Conservation (phyloP, 371 early-diverging fungal genomes). For the Actinomortierella wolfii region DNA sequence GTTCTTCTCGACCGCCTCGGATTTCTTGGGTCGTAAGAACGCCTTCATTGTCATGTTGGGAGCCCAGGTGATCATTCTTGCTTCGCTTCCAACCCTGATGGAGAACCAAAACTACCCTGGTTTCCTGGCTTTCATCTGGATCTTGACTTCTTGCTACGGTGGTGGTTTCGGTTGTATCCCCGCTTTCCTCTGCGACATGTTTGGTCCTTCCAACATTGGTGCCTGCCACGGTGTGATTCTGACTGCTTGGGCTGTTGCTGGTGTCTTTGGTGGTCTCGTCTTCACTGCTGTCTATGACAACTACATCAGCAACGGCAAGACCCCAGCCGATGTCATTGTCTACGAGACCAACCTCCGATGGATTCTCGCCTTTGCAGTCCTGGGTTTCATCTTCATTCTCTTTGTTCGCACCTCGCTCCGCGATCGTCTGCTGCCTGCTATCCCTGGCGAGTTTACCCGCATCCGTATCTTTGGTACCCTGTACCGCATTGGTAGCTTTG, state of each 20-base stretch:
- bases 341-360: slow-evolving; percentile 59
- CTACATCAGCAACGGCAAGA: slow-evolving; percentile 32
- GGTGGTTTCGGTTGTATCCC: slow-evolving; percentile 68
- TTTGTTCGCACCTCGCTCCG: slow-evolving; percentile 53
- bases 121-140: slow-evolving; percentile 49
- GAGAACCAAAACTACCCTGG: slow-evolving; percentile 45
- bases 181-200: slow-evolving; percentile 67
- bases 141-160: slow-evolving; percentile 53
- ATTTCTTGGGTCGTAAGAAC: slow-evolving; percentile 57
- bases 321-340: slow-evolving; percentile 36
- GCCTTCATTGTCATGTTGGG: slow-evolving; percentile 52
- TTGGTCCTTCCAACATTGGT: slow-evolving; percentile 62
- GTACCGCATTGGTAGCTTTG: slow-evolving; percentile 6
- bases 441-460: slow-evolving; percentile 47
- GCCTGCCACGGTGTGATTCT: slow-evolving; percentile 56
- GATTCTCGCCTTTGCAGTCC: slow-evolving; percentile 52
- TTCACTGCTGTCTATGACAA: slow-evolving; percentile 57
- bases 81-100: slow-evolving; percentile 50
- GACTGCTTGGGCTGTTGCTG: slow-evolving; percentile 62
- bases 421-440: slow-evolving; percentile 51
- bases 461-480: slow-evolving; percentile 42
- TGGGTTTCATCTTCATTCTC: slow-evolving; percentile 51
- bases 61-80: slow-evolving; percentile 49
- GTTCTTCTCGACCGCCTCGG: slow-evolving; percentile 53
- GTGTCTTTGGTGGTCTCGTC: slow-evolving; percentile 58